These are phyloP conservation scores for Desmodesmus armatus DNA, from an alignment of 139 green algal species.

Conservation along the genomic window DNA sequence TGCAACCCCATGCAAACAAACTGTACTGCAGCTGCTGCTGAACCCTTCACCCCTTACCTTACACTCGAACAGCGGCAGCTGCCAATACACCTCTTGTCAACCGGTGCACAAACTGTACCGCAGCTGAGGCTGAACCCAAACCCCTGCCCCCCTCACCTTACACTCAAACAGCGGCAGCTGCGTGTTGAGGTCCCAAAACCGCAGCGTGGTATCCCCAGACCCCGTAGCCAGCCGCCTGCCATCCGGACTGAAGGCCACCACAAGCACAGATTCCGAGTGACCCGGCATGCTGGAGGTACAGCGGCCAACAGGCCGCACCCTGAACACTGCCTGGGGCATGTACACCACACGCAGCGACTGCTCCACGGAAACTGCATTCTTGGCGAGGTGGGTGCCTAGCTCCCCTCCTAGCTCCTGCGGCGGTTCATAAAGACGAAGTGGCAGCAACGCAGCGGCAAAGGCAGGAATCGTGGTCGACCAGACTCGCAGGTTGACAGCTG, in stretches of 20 bases:
- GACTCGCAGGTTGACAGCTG: no score
- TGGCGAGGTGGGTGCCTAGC: constrained; percentile 79
- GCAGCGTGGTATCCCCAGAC: constrained; percentile 92
- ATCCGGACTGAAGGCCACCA: constrained; percentile 93
- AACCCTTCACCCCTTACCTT: constrained; percentile 59
- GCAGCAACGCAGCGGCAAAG: background rate
- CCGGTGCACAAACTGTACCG: no score
- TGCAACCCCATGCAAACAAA: no score
- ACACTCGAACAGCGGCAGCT: no score
- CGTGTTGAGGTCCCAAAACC: constrained; percentile 96
- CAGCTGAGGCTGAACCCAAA: no score
- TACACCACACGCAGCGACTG: constrained; percentile 88
- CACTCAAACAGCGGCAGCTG: constrained; percentile 84
- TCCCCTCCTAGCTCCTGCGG: constrained; percentile 77
- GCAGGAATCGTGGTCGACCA: no score
- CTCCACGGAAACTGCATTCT: constrained; percentile 88
- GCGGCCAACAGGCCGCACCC: constrained; percentile 90
- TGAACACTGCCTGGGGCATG: constrained; percentile 90
- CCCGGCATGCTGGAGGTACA: constrained; percentile 91
- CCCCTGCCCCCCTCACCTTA: constrained; percentile 58
- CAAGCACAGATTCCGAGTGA: constrained; percentile 94
- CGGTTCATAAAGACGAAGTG: background rate
- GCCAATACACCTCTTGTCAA: no score
- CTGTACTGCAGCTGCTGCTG: no score
- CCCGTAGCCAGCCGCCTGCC: constrained; percentile 89